Conservation (phyloP, 371 early-diverging fungal species). For the Smittium mucronatum region DNA sequence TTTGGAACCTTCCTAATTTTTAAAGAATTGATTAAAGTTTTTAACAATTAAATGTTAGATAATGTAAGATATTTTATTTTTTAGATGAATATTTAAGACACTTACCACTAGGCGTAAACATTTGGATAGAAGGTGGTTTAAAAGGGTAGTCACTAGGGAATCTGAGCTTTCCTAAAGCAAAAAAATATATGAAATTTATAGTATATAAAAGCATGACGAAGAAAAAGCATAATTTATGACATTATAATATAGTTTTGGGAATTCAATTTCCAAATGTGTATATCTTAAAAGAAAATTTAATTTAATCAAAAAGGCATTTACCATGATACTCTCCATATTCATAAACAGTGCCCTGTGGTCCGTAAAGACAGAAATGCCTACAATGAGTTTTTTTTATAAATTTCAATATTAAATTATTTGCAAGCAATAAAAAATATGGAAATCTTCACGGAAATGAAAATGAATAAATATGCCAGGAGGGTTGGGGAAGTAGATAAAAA, state of each 20-base stretch:
- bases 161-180: constrained; percentile 47
- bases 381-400: neutral
- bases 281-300: no score
- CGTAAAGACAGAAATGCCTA: constrained; percentile 77
- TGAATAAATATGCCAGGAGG: no score
- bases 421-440: no score
- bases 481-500: neutral
- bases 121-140: constrained; percentile 88
- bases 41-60: neutral
- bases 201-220: no score
- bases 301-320: no score
- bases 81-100: constrained; percentile 2
- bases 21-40: constrained; percentile 4
- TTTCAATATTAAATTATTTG: neutral
- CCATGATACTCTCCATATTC: constrained; percentile 91
- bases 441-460: no score
- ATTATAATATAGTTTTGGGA: no score
- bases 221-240: no score
- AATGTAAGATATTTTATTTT: neutral
- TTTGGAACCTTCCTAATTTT: constrained; percentile 54
- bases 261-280: no score
- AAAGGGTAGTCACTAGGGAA: constrained; percentile 94
- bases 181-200: no score
- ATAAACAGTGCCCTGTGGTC: constrained; percentile 89
- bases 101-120: constrained; percentile 82